These are phyloP conservation scores for Aureobasidium namibiae DNA, from an alignment of 2,329 filamentous ascomycete genomes.

Conservation along the genomic window DNA sequence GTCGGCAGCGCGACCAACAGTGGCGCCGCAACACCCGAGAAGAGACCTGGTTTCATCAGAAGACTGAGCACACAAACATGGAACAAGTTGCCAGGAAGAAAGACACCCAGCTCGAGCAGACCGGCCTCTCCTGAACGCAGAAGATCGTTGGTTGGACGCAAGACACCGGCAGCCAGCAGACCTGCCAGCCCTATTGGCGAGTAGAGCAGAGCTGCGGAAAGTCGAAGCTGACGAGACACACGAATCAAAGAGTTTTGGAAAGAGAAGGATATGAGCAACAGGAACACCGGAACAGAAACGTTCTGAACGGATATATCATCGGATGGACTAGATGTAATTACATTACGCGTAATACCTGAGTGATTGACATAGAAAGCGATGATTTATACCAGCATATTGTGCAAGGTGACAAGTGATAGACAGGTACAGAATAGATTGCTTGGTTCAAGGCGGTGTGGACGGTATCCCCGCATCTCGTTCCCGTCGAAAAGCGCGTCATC, in stretches of 20 bases:
- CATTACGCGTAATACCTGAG: neutral
- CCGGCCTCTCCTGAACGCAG: neutral
- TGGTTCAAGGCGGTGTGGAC: neutral
- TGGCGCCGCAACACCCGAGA: constrained; percentile 4
- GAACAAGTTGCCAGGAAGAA: constrained; percentile 4
- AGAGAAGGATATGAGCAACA: neutral
- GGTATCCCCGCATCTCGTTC: constrained; percentile 2
- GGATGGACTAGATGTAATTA: neutral
- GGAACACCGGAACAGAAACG: neutral
- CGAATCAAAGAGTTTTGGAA: neutral
- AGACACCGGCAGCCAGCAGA: constrained; percentile 9
- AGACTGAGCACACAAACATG: constrained; percentile 11
- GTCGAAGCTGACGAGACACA: neutral
- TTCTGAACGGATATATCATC: neutral
- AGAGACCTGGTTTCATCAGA: constrained; percentile 11
- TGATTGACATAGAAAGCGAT: neutral
- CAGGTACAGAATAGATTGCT: neutral
- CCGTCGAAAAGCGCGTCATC: constrained; percentile 4
- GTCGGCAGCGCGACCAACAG: neutral
- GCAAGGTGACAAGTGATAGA: neutral
- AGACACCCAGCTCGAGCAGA: constrained; percentile 9
- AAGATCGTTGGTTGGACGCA: neutral
- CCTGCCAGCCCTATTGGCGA: neutral
- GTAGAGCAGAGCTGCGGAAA: neutral
- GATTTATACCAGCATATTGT: neutral